Evolutionary conservation across 179 eudicot genomes (phyloP), one percentile per base, ranked within the genome.

Genomic region (Silene coronaria): DNA sequence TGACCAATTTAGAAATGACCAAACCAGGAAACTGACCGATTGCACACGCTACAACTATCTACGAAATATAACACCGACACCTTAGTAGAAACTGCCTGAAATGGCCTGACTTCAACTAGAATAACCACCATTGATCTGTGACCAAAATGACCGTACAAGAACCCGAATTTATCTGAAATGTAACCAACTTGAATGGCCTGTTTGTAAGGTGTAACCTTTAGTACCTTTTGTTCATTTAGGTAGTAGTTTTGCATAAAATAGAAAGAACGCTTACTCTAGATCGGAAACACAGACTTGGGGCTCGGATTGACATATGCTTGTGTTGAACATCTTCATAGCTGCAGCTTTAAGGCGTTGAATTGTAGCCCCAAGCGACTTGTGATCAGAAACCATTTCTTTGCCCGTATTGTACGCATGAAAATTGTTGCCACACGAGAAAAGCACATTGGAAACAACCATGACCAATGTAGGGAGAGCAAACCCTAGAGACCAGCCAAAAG

Each of bases 401-500:
- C 66, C 55, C 1, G 78, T 77, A 71, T 83, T 80, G 55, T 81
- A 77, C 2, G 79, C 32, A 9, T 89, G 92, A 36, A 78, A 82
- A 28, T 78, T 78, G 58, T 74, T 83, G 0, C 96, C 93, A 14
- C 82, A 80, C 8, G 83, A 70, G 71, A 95, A 95, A 22, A 95
- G 58, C 2, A 79, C 72, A 5, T 86, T 76, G 0, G 99, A 95
- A 4, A 75, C 57, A 8, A 87, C 74, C 97, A 95, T 89, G 12
- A 86, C 86, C 4, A 87, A 17, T 0, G 93, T 26, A 23, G 99
- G 99, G 45, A 92, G 85, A 0, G 89, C 96, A 36, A 95, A 95
- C 21, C 99, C 99, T 12, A 92, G 55, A 10, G 91, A 87, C 99
- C 99, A 95, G 0, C 99, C 97, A 2, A 87, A 65, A 1, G 85